Base-by-base conservation (phyloP, 106 monocot genomes). In the Dendrobium chrysotoxum region DNA sequence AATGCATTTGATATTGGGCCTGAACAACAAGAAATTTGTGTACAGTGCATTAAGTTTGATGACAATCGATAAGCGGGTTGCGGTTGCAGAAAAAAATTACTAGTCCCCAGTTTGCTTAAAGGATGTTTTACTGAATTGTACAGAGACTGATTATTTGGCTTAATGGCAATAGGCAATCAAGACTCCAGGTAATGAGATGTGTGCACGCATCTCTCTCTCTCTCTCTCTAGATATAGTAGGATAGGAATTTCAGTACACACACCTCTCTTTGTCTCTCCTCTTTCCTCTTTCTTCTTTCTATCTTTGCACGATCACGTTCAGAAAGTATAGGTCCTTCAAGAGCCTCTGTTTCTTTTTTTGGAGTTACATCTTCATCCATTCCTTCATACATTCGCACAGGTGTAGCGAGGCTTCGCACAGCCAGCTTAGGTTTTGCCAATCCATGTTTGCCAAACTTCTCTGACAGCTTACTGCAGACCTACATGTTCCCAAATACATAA, bases 261-360 rank as follows among this genome's bases (percentile, higher is more conserved):
- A 91, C 99, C 99, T 95, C 95, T 93, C 99, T 93, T 80, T 90
- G 92, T 16, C 95, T 88, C 78, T 99, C 99, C 0, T 99, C 95
- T 80, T 99, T 99, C 82, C 99, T 93, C 84, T 91, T 99, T 81
- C 80, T 92, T 76, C 99, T 89, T 83, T 95, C 99, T 75, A 99
- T 50, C 87, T 99, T 99, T 54, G 80, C 81, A 66, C 83, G 78
- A 84, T 95, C 99, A 4, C 99, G 84, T 80, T 93, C 95, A 67
- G 99, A 88, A 17, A 99, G 83, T 28, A 99, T 0, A 35, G 99
- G 95, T 66, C 99, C 99, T 54, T 95, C 95, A 71, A 84, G 75
- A 26, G 91, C 78, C 79, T 98, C 94, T 25, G 50, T 55, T 64
- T 91, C 81, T 75, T 99, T 95, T 83, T 93, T 93, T 6, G 91